Conservation (phyloP, 139 green algal genomes). For the Volvox africanus region DNA sequence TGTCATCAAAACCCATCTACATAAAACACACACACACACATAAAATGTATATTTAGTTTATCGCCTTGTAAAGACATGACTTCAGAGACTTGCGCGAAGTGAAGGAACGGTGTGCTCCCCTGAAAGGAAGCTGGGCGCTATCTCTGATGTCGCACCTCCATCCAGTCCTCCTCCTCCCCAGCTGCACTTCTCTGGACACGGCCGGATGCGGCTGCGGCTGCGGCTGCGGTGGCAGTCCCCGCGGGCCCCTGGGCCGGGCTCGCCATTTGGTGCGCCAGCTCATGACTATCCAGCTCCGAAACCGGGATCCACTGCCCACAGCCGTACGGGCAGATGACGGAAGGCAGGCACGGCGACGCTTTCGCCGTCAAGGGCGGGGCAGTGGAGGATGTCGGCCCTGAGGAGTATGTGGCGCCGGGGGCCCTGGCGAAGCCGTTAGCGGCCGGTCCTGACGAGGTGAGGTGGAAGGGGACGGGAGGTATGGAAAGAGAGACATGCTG, state of each 20-base stretch:
- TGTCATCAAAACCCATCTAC: slow-evolving; percentile 8
- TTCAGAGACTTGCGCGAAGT: background rate
- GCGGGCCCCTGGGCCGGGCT: background rate
- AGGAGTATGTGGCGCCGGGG: background rate
- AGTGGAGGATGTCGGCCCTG: background rate
- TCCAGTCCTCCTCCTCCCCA: background rate
- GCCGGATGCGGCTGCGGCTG: background rate
- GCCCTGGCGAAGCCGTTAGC: background rate
- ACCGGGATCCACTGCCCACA: slow-evolving; percentile 44
- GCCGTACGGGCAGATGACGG: slow-evolving; percentile 25
- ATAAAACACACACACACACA: background rate
- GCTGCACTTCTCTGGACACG: background rate
- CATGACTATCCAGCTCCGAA: slow-evolving; percentile 31
- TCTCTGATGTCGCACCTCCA: background rate
- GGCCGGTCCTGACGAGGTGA: background rate
- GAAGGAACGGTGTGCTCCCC: background rate
- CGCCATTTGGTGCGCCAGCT: slow-evolving; percentile 27
- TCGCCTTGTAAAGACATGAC: no score
- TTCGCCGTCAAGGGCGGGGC: no score
- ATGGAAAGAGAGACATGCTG: no score
- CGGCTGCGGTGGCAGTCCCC: background rate
- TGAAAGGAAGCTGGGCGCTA: background rate
- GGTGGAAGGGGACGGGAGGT: no score
- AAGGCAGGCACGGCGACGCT: background rate
- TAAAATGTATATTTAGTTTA: no score